Conservation (phyloP, 2,329 filamentous ascomycete species). For the Calonectria honghensis region DNA sequence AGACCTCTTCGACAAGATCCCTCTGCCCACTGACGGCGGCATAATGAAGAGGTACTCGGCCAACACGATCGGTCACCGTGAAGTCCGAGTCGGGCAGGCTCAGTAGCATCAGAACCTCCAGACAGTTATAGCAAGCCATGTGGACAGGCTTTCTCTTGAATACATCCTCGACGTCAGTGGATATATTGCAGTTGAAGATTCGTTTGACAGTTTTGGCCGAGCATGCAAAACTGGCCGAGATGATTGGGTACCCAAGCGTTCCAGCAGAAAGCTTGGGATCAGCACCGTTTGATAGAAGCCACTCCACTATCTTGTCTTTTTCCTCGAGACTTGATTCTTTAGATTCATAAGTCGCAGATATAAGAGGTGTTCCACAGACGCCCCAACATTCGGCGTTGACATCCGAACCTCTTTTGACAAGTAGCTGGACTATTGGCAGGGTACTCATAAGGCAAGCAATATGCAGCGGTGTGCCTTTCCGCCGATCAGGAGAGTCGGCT, state of each 20-base stretch:
- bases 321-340: background rate
- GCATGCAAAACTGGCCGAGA: slow-evolving; percentile 7
- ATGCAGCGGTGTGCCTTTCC: slow-evolving; percentile 15
- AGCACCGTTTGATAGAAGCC: slow-evolving; percentile 20
- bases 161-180: slow-evolving; percentile 4
- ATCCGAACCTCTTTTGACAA: slow-evolving; percentile 24
- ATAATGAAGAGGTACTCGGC: slow-evolving; percentile 33
- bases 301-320: background rate
- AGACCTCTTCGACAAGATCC: slow-evolving; percentile 4
- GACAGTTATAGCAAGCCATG: slow-evolving; percentile 36
- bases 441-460: background rate
- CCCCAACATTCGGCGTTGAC: background rate
- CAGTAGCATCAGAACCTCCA: slow-evolving; percentile 20
- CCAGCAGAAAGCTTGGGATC: slow-evolving; percentile 5
- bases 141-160: slow-evolving; percentile 20
- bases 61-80: slow-evolving; percentile 9
- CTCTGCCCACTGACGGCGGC: slow-evolving; percentile 4
- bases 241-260: slow-evolving; percentile 23
- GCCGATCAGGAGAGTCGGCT: background rate
- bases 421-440: background rate
- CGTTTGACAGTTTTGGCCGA: background rate
- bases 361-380: slow-evolving; percentile 22
- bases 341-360: background rate
- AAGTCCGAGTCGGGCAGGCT: slow-evolving; percentile 34
- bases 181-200: slow-evolving; percentile 14